These are phyloP conservation scores for Paraphoma chrysanthemicola DNA, from an alignment of 2,329 filamentous ascomycete species.

Conservation along the genomic window DNA sequence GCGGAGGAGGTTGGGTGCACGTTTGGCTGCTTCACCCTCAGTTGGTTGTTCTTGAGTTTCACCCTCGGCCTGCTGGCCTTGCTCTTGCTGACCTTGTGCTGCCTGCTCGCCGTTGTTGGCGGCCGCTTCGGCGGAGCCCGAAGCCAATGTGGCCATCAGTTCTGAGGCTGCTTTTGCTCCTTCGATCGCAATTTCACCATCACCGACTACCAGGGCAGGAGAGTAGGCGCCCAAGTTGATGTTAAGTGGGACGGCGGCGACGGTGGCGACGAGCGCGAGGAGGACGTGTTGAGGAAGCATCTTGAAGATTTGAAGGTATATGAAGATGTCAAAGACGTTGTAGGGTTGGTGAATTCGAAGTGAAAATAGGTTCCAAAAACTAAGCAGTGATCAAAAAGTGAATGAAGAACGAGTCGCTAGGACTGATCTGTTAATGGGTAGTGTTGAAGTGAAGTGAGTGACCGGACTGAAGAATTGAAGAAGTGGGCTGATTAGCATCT, in stretches of 20 bases:
- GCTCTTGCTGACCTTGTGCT: slow-evolving; percentile 25
- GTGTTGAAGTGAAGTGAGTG: slow-evolving; percentile 46
- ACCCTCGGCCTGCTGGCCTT: slow-evolving; percentile 22
- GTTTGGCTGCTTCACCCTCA: slow-evolving; percentile 35
- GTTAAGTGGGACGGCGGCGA: slow-evolving; percentile 56
- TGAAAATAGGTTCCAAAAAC: slow-evolving; percentile 18
- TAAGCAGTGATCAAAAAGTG: slow-evolving; percentile 27
- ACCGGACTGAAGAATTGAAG: slow-evolving; percentile 45
- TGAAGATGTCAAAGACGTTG: slow-evolving; percentile 2
- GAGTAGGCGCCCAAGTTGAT: slow-evolving; percentile 62
- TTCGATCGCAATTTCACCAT: slow-evolving; percentile 60
- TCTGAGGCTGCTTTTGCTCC: slow-evolving; percentile 50
- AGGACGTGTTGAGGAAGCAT: slow-evolving; percentile 50
- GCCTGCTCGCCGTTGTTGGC: slow-evolving; percentile 33
- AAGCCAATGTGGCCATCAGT: slow-evolving; percentile 55
- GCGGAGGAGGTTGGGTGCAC: slow-evolving; percentile 29
- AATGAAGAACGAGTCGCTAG: slow-evolving; percentile 34
- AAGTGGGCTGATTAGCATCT: slow-evolving; percentile 29
- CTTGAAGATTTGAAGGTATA: slow-evolving; percentile 31
- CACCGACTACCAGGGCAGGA: slow-evolving; percentile 61
- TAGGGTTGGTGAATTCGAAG: background rate
- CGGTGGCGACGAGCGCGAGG: slow-evolving; percentile 43
- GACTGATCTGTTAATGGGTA: slow-evolving; percentile 33
- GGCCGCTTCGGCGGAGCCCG: slow-evolving; percentile 44
- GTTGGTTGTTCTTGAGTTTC: slow-evolving; percentile 29